Evolutionary conservation across 768 basidiomycete species (phyloP).

Genomic region (Calocybe gangraenosa): DNA sequence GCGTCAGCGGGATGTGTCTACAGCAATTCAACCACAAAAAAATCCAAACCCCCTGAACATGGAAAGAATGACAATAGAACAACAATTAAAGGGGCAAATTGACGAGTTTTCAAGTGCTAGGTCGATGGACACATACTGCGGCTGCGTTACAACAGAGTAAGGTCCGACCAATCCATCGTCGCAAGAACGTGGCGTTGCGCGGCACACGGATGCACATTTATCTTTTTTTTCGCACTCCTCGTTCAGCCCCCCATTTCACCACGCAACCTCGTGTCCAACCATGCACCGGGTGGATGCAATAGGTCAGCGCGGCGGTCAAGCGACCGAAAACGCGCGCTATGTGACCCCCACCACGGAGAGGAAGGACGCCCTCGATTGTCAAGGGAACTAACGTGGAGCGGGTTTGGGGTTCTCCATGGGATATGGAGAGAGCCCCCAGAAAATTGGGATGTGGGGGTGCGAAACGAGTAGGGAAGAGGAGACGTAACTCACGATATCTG

Average conservation of each 20-base stretch:
- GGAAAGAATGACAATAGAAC: conserved; percentile 23
- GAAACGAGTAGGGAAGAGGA: conserved; percentile 85
- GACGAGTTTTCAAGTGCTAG: conserved; percentile 57
- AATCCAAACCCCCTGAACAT: conserved; percentile 22
- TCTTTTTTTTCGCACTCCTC: conserved; percentile 84
- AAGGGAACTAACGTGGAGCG: conserved; percentile 72
- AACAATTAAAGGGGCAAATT: conserved; percentile 58
- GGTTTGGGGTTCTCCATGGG: conserved; percentile 93
- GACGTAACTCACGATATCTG: conserved; percentile 89
- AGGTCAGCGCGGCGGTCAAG: conserved; percentile 85
- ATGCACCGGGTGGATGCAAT: conserved; percentile 61
- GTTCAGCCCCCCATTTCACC: conserved; percentile 99
- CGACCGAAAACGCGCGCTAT: conserved; percentile 85
- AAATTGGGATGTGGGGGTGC: conserved; percentile 94
- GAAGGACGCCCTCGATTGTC: conserved; percentile 82
- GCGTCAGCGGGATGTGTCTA: conserved; percentile 61
- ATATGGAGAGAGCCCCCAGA: conserved; percentile 97
- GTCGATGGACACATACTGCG: conserved; percentile 46
- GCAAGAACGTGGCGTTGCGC: conserved; percentile 28
- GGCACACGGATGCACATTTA: conserved; percentile 30
- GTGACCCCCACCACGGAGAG: conserved; percentile 59
- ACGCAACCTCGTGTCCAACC: conserved; percentile 85
- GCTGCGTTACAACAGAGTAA: conserved; percentile 72
- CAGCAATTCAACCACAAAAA: conserved; percentile 20
- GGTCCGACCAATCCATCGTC: conserved; percentile 46